phyloP scores from a whole-genome alignment of 2,329 filamentous ascomycete genomes.

The Colletotrichum euphorbiae region DNA sequence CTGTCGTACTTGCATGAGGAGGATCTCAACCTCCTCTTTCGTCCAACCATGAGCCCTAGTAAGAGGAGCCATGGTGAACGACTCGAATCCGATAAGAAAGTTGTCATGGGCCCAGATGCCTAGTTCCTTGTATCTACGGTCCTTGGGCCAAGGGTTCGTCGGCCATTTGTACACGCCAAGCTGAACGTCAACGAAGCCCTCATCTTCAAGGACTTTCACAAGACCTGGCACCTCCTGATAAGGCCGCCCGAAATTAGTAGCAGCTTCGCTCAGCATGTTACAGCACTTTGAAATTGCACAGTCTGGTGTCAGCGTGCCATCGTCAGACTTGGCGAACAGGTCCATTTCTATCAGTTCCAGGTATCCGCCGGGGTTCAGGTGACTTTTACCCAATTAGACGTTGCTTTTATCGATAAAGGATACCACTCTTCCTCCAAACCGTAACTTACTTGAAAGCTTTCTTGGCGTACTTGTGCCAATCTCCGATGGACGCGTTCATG shows the following conservation, averaged over 20 bases:
- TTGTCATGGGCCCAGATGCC: constrained; percentile 43
- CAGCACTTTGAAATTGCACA: constrained; percentile 42
- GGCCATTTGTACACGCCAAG: constrained; percentile 47
- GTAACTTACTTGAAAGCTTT: constrained; percentile 53
- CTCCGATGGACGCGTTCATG: constrained; percentile 64
- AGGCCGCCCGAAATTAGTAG: constrained; percentile 44
- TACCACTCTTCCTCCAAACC: background rate
- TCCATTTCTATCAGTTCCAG: constrained; percentile 58
- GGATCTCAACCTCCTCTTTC: constrained; percentile 46
- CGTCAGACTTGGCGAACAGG: constrained; percentile 53
- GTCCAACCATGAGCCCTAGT: constrained; percentile 47
- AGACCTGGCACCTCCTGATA: constrained; percentile 41
- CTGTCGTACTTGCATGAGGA: constrained; percentile 47
- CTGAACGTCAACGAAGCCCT: constrained; percentile 48
- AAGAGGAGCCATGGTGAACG: constrained; percentile 50
- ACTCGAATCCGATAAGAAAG: constrained; percentile 45
- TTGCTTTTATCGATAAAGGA: too few species aligned
- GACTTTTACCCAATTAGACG: constrained; percentile 43
- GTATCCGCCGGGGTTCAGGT: constrained; percentile 60
- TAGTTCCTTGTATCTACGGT: constrained; percentile 46
- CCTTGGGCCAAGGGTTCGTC: constrained; percentile 47
- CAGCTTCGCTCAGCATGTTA: constrained; percentile 12
- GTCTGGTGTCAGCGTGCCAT: constrained; percentile 48
- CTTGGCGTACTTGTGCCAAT: constrained; percentile 61
- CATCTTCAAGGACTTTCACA: constrained; percentile 43